Conservation (phyloP, 2,329 filamentous ascomycete genomes). For the Colletotrichum sp. region DNA sequence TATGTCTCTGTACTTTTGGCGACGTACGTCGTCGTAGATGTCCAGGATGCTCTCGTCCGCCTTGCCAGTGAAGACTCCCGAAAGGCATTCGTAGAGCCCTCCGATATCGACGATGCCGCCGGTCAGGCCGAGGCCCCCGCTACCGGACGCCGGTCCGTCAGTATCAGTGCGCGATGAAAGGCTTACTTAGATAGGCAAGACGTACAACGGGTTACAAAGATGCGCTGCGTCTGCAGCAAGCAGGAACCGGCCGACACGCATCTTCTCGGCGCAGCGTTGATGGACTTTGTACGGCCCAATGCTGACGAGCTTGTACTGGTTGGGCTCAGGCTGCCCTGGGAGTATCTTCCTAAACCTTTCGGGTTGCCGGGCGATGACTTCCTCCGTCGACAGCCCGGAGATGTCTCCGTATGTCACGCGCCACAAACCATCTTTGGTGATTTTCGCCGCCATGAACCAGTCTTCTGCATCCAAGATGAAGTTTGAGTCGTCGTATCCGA, state of each 20-base stretch:
- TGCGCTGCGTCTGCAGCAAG: slow-evolving; percentile 67
- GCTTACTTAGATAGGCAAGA: neutral
- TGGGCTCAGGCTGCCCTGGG: slow-evolving; percentile 61
- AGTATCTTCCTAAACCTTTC: slow-evolving; percentile 60
- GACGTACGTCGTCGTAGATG: slow-evolving; percentile 45
- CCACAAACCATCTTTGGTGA: slow-evolving; percentile 63
- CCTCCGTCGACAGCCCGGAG: slow-evolving; percentile 53
- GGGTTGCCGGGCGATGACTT: slow-evolving; percentile 57
- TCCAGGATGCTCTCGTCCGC: slow-evolving; percentile 46
- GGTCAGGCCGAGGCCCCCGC: slow-evolving; percentile 64
- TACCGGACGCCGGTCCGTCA: neutral
- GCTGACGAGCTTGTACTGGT: slow-evolving; percentile 59
- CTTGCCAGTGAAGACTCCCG: slow-evolving; percentile 43
- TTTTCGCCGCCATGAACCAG: slow-evolving; percentile 63
- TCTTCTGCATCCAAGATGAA: slow-evolving; percentile 66
- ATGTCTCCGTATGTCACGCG: slow-evolving; percentile 67
- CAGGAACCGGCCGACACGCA: slow-evolving; percentile 59
- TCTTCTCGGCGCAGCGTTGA: slow-evolving; percentile 60
- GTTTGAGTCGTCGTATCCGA: slow-evolving; percentile 58
- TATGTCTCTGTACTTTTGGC: slow-evolving; percentile 46
- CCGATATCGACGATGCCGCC: slow-evolving; percentile 67
- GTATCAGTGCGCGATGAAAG: neutral
- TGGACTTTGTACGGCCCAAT: slow-evolving; percentile 66
- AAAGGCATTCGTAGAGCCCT: slow-evolving; percentile 62
- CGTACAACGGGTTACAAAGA: slow-evolving; percentile 49